Evolutionary conservation across 306 rosid species (phyloP), one percentile per base, ranked within the genome.

Genomic region (Coriaria nepalensis): DNA sequence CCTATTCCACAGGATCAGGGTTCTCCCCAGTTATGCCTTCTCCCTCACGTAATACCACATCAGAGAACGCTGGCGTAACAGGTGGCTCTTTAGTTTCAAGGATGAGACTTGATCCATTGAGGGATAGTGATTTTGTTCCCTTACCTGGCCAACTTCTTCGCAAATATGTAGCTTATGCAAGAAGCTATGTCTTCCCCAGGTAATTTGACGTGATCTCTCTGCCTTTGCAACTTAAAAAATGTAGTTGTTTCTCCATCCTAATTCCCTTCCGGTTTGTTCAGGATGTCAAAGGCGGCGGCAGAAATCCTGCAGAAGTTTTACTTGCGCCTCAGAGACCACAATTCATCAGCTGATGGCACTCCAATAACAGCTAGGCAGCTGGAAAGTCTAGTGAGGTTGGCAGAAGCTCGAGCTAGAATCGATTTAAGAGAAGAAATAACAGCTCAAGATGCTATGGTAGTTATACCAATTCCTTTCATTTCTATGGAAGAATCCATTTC

Each of bases 321-420:
- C 74, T 76, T 85, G 40, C 68, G 67, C 64, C 79, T 79, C 33
- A 76, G 98, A 56, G 94, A 85, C 64, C 94, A 61, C 54, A 76
- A 71, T 60, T 67, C 78, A 58, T 79, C 94, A 49, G 87, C 81
- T 56, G 98, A 85, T 73, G 54, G 94, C 40, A 90, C 98, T 43
- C 98, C 95, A 41, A 85, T 85, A 60, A 90, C 97, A 47, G 95
- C 97, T 6, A 77, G 97, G 72, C 97, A 90, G 65, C 75, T 90
- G 48, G 94, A 90, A 72, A 90, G 97, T 73, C 77, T 90, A 37
- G 94, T 90, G 64, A 79, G 97, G 76, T 73, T 90, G 48, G 94
- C 94, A 52, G 81, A 85, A 73, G 95, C 95, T 65, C 88, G 94
- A 66, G 87, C 98, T 50, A 72, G 98, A 53, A 41, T 84, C 36